These are phyloP conservation scores for Rhizopogon rudus DNA, from an alignment of 768 basidiomycete genomes.

Conservation along the genomic window DNA sequence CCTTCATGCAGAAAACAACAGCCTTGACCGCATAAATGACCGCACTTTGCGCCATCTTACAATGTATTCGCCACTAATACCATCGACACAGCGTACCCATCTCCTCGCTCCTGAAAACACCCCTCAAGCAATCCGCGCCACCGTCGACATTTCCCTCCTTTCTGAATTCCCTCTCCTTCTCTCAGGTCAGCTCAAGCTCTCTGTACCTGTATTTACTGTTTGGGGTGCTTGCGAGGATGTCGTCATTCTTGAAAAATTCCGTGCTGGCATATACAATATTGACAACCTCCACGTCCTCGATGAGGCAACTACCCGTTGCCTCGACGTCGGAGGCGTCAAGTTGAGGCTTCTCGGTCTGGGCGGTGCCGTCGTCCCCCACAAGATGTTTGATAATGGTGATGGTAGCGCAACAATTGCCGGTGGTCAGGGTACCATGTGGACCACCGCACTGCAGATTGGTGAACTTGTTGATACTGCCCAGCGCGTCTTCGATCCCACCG, in stretches of 20 bases:
- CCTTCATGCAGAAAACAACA: constrained; percentile 54
- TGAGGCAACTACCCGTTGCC: constrained; percentile 88
- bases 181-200: constrained; percentile 84
- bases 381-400: constrained; percentile 92
- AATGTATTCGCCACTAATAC: constrained; percentile 93
- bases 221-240: constrained; percentile 99
- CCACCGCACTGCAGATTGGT: constrained; percentile 93
- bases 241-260: constrained; percentile 86
- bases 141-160: constrained; percentile 71
- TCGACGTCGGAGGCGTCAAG: constrained; percentile 92
- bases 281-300: constrained; percentile 91
- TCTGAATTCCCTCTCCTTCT: constrained; percentile 94
- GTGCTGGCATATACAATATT: constrained; percentile 74
- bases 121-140: constrained; percentile 62
- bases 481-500: constrained; percentile 85
- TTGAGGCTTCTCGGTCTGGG: constrained; percentile 94
- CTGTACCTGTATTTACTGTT: constrained; percentile 92
- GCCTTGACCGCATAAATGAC: constrained; percentile 89
- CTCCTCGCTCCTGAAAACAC: constrained; percentile 72
- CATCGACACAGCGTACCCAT: constrained; percentile 74
- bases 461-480: constrained; percentile 98
- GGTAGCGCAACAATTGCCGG: constrained; percentile 97
- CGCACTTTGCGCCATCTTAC: constrained; percentile 93
- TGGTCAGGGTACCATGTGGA: constrained; percentile 98
- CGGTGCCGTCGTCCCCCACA: constrained; percentile 91